Conservation (phyloP, 129 eudicot genomes). For the Flaveria ramosissima region DNA sequence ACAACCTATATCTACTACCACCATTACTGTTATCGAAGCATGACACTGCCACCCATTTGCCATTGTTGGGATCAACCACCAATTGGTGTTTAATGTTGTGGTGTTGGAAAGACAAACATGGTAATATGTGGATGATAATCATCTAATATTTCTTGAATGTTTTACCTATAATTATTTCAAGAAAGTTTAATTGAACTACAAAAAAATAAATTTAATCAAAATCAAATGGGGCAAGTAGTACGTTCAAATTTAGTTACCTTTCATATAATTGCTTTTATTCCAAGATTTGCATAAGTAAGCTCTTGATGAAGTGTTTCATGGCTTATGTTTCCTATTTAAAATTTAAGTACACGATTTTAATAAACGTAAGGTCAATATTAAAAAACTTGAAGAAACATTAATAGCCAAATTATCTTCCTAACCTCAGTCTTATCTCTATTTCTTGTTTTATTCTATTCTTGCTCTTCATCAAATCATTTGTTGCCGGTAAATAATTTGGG, state of each 20-base stretch:
- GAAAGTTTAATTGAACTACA: not conserved
- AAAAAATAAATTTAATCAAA: not conserved
- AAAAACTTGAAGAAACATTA: conserved; percentile 12
- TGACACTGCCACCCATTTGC: conserved; percentile 18
- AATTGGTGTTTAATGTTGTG: conserved; percentile 2
- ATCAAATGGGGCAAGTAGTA: not conserved
- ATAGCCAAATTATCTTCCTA: conserved; percentile 30
- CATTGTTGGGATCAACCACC: conserved; percentile 31
- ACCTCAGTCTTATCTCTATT: conserved; percentile 37
- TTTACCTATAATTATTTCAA: conserved; percentile 19
- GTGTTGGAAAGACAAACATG: conserved; percentile 28
- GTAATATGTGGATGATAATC: conserved; percentile 30
- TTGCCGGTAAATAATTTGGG: conserved; percentile 34
- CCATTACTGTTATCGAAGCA: conserved; percentile 25
- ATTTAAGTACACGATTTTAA: not conserved
- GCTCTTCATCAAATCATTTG: conserved; percentile 39
- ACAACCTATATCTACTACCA: conserved; percentile 34
- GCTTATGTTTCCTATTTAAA: conserved; percentile 42
- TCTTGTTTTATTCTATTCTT: conserved; percentile 31
- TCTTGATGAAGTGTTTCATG: conserved; percentile 26
- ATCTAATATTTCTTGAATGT: conserved; percentile 22
- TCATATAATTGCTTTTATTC: conserved; percentile 44
- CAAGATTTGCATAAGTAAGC: conserved; percentile 34
- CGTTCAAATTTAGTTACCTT: conserved; percentile 36
- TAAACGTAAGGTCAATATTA: not conserved